Evolutionary conservation across 805 yeast genomes (phyloP).

Genomic region (Saccharomycopsis sp.): DNA sequence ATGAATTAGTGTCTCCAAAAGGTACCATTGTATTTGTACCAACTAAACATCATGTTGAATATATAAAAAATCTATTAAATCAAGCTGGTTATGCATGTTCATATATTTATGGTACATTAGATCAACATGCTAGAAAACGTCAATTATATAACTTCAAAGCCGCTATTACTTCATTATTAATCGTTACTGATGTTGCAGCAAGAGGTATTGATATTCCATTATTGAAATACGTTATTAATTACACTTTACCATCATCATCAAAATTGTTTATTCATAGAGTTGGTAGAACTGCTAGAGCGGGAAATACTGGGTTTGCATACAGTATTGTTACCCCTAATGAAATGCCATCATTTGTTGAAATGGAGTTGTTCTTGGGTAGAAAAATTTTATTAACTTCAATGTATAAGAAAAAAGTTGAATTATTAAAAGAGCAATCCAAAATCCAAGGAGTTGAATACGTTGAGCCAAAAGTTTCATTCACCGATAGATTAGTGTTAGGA

Average conservation of each 20-base stretch:
- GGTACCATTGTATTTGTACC: slow-evolving; percentile 95
- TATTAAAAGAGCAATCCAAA: slow-evolving; percentile 37
- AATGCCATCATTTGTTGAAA: slow-evolving; percentile 79
- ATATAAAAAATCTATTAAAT: slow-evolving; percentile 57
- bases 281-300: slow-evolving; percentile 99
- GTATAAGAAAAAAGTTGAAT: slow-evolving; percentile 51
- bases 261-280: slow-evolving; percentile 95
- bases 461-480: slow-evolving; percentile 58
- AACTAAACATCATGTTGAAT: slow-evolving; percentile 96
- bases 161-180: slow-evolving; percentile 77
- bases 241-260: slow-evolving; percentile 81
- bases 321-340: slow-evolving; percentile 79
- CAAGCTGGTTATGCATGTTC: slow-evolving; percentile 79
- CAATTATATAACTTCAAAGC: slow-evolving; percentile 78
- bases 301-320: slow-evolving; percentile 96
- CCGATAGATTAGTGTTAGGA: slow-evolving; percentile 74
- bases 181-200: slow-evolving; percentile 97
- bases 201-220: slow-evolving; percentile 98
- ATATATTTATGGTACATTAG: slow-evolving; percentile 87
- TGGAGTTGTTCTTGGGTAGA: slow-evolving; percentile 82
- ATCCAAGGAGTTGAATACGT: slow-evolving; percentile 29
- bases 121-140: slow-evolving; percentile 87
- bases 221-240: slow-evolving; percentile 89
- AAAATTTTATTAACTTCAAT: slow-evolving; percentile 62
- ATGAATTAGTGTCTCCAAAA: slow-evolving; percentile 69